A percentile compares a stretch with the other conserved stretches of the same genome.
These are phyloP conservation scores for Lichtheimia ramosa DNA, from an alignment of 371 early-diverging fungal species.

Conservation along the genomic window DNA sequence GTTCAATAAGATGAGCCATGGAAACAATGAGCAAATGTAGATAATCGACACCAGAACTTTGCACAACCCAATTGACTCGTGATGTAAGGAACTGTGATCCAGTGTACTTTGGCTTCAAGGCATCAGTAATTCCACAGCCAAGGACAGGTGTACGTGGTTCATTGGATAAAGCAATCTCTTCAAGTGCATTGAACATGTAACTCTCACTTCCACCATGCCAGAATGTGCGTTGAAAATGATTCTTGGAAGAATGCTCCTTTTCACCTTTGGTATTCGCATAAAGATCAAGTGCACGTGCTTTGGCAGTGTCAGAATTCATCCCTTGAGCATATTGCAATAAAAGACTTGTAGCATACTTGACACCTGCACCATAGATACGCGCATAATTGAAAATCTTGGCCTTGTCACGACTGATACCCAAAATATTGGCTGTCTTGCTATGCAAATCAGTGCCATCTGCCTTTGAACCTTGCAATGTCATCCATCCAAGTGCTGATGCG, in stretches of 20 bases:
- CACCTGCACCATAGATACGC: slow-evolving; percentile 95
- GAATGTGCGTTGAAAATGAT: slow-evolving; percentile 43
- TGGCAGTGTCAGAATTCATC: slow-evolving; percentile 67
- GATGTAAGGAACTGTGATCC: slow-evolving; percentile 79
- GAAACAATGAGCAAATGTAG: slow-evolving; percentile 91
- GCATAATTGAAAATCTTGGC: slow-evolving; percentile 97
- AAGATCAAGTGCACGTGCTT: slow-evolving; percentile 64
- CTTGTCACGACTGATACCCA: slow-evolving; percentile 86
- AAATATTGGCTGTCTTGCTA: slow-evolving; percentile 86
- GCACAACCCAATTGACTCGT: slow-evolving; percentile 97
- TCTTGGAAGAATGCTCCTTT: slow-evolving; percentile 43
- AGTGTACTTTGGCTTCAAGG: slow-evolving; percentile 70
- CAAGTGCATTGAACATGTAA: slow-evolving; percentile 94
- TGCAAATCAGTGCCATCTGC: slow-evolving; percentile 91
- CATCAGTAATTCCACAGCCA: slow-evolving; percentile 86
- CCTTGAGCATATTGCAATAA: slow-evolving; percentile 81
- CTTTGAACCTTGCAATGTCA: slow-evolving; percentile 96
- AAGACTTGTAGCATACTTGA: slow-evolving; percentile 80
- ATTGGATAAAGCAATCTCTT: slow-evolving; percentile 72
- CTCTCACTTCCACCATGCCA: slow-evolving; percentile 96
- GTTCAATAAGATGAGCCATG: slow-evolving; percentile 82
- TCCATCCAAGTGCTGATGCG: slow-evolving; percentile 94
- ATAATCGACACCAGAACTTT: slow-evolving; percentile 99
- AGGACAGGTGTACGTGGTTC: slow-evolving; percentile 89
- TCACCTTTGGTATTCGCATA: slow-evolving; percentile 87